Evolutionary conservation across 2,329 filamentous ascomycete genomes (phyloP).

Genomic region (Blumeriella jaapii): DNA sequence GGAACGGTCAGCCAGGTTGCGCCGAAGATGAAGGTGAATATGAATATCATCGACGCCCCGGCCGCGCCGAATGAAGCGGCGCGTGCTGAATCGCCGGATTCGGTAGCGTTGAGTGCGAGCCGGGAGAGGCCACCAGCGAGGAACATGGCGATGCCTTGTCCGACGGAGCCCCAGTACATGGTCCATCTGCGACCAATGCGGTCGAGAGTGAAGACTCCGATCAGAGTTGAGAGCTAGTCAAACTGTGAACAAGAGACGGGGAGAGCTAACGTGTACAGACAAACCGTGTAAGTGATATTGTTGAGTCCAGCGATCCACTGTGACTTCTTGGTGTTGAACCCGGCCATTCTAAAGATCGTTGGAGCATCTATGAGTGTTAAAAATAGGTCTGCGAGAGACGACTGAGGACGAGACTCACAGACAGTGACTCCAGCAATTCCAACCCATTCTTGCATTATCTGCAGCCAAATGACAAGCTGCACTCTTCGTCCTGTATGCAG

Average conservation of each 20-base stretch:
- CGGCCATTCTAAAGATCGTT: slow-evolving; percentile 54
- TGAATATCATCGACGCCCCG: slow-evolving; percentile 59
- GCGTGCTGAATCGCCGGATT: slow-evolving; percentile 33
- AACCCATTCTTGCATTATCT: slow-evolving; percentile 60
- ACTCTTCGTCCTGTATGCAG: slow-evolving; percentile 56
- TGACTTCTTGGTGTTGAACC: slow-evolving; percentile 47
- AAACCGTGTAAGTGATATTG: slow-evolving; percentile 43
- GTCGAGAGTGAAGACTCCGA: slow-evolving; percentile 60
- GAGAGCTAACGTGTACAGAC: slow-evolving; percentile 2
- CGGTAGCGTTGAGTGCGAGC: slow-evolving; percentile 35
- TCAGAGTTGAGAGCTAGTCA: slow-evolving; percentile 47
- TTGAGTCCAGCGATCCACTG: slow-evolving; percentile 52
- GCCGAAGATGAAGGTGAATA: slow-evolving; percentile 53
- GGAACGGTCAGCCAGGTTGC: slow-evolving; percentile 41
- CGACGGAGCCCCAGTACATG: slow-evolving; percentile 55
- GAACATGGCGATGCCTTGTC: slow-evolving; percentile 56
- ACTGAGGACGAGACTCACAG: too few relatives aligned
- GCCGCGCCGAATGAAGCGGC: slow-evolving; percentile 47
- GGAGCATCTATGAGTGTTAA: slow-evolving; percentile 13
- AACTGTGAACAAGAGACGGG: slow-evolving; percentile 9
- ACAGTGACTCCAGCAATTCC: slow-evolving; percentile 60
- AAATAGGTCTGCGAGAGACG: too few relatives aligned
- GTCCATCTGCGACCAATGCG: slow-evolving; percentile 58
- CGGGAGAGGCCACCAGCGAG: slow-evolving; percentile 51
- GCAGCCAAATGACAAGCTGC: slow-evolving; percentile 59